A percentile compares a stretch with the other conserved stretches of the same genome.
phyloP scores from a whole-genome alignment of 164 flowering plant genomes.

The Piper betle region DNA sequence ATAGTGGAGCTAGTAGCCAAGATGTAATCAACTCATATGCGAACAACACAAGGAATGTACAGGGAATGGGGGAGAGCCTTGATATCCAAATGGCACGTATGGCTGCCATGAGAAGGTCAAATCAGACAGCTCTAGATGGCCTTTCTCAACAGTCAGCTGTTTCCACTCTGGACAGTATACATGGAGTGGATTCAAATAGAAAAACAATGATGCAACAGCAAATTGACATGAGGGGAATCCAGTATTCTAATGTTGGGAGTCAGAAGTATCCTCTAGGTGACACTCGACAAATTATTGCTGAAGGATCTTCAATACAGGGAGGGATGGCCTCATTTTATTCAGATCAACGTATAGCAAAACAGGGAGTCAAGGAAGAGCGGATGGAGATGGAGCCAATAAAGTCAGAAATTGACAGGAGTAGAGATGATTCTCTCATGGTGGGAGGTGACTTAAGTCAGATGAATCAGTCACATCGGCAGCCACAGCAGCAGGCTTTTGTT shows the following conservation, averaged over 20 bases:
- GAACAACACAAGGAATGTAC: conserved; percentile 31
- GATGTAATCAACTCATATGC: conserved; percentile 51
- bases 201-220: conserved; percentile 53
- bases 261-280: conserved; percentile 39
- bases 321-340: conserved; percentile 26
- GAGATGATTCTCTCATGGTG: conserved; percentile 22
- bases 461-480: conserved; percentile 47
- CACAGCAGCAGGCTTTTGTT: conserved; percentile 33
- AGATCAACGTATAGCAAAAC: conserved; percentile 42
- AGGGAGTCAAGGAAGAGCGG: conserved; percentile 55
- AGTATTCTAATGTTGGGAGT: conserved; percentile 32
- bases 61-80: conserved; percentile 57
- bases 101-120: conserved; percentile 41
- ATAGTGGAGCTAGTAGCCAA: conserved; percentile 28
- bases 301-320: conserved; percentile 53
- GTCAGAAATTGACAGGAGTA: conserved; percentile 26
- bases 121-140: conserved; percentile 36
- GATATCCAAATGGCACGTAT: conserved; percentile 46
- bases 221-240: conserved; percentile 41
- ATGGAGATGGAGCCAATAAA: conserved; percentile 42
- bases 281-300: conserved; percentile 17
- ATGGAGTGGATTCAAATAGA: conserved; percentile 59
- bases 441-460: conserved; percentile 34
- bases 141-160: conserved; percentile 32
- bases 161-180: conserved; percentile 31